phyloP scores from a whole-genome alignment of 2,329 filamentous ascomycete genomes.

The Alternaria sp. region DNA sequence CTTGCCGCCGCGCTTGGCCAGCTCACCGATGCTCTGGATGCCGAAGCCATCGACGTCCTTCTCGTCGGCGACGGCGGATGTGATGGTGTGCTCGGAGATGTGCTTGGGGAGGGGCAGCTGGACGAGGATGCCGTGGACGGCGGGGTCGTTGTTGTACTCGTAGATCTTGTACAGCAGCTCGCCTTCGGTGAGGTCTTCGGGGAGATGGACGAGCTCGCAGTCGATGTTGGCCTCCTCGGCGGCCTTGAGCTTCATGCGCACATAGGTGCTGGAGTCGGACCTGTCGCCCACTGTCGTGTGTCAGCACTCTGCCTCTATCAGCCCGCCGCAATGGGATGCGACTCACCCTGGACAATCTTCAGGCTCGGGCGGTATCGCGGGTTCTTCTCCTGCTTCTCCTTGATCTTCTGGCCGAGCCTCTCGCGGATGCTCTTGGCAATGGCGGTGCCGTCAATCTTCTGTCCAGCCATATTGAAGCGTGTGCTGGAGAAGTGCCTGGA shows the following conservation, averaged over 20 bases:
- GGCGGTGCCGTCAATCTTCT: constrained; percentile 93
- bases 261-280: constrained; percentile 95
- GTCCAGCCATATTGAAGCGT: constrained; percentile 75
- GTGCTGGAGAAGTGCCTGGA: constrained; percentile 58
- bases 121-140: constrained; percentile 90
- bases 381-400: constrained; percentile 79
- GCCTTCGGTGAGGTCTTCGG: constrained; percentile 79
- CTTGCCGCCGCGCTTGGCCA: constrained; percentile 90
- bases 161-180: constrained; percentile 86
- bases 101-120: constrained; percentile 89
- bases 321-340: constrained; percentile 7
- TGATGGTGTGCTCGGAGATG: constrained; percentile 88
- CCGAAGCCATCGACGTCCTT: constrained; percentile 99
- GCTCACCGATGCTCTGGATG: constrained; percentile 90
- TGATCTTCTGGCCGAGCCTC: constrained; percentile 79
- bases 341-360: constrained; percentile 90
- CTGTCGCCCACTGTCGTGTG: constrained; percentile 77
- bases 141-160: constrained; percentile 82
- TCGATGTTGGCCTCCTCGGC: constrained; percentile 92
- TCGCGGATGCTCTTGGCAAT: constrained; percentile 93
- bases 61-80: constrained; percentile 86
- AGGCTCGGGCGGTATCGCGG: constrained; percentile 87
- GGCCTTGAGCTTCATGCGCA: constrained; percentile 99
- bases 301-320: constrained; percentile 8
- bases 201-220: constrained; percentile 84